Conservation (phyloP, 768 basidiomycete species). For the Boletus reticuloceps region DNA sequence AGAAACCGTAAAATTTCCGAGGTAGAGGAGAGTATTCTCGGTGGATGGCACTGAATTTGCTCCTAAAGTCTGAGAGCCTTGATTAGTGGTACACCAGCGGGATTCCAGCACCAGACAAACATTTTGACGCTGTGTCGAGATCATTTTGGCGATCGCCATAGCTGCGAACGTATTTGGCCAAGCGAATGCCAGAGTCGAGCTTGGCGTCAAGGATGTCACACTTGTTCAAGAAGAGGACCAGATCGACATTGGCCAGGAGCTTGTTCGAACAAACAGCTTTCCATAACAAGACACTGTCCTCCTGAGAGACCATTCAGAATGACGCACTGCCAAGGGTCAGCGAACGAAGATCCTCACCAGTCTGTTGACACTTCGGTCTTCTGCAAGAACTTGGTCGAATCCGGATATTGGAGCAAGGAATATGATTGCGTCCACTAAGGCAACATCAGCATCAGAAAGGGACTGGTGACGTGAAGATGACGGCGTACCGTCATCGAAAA, state of each 20-base stretch:
- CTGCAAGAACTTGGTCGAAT: slow-evolving; percentile 53
- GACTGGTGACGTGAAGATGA: not conserved
- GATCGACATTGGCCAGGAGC: slow-evolving; percentile 65
- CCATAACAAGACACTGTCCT: slow-evolving; percentile 78
- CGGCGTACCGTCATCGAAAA: slow-evolving; percentile 48
- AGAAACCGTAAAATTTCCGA: slow-evolving; percentile 75
- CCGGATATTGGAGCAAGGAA: slow-evolving; percentile 60
- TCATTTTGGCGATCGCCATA: slow-evolving; percentile 70
- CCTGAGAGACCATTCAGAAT: slow-evolving; percentile 37
- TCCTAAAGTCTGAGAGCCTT: slow-evolving; percentile 52
- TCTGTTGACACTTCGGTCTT: slow-evolving; percentile 52
- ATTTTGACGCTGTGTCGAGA: slow-evolving; percentile 62
- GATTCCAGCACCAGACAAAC: slow-evolving; percentile 39
- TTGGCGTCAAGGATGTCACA: slow-evolving; percentile 72
- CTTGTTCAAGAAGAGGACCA: slow-evolving; percentile 82
- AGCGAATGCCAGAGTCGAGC: slow-evolving; percentile 58
- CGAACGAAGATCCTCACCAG: slow-evolving; percentile 32
- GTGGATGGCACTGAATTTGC: slow-evolving; percentile 75
- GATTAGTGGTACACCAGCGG: not conserved
- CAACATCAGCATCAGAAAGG: not conserved
- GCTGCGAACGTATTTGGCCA: slow-evolving; percentile 68
- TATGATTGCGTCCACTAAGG: slow-evolving; percentile 45
- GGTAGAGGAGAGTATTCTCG: slow-evolving; percentile 72
- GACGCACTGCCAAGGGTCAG: not conserved
- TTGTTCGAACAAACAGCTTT: slow-evolving; percentile 68